Evolutionary conservation across 2,329 filamentous ascomycete genomes (phyloP), one percentile per base, ranked within the genome.

Genomic region (Boeremia lycopersici): DNA sequence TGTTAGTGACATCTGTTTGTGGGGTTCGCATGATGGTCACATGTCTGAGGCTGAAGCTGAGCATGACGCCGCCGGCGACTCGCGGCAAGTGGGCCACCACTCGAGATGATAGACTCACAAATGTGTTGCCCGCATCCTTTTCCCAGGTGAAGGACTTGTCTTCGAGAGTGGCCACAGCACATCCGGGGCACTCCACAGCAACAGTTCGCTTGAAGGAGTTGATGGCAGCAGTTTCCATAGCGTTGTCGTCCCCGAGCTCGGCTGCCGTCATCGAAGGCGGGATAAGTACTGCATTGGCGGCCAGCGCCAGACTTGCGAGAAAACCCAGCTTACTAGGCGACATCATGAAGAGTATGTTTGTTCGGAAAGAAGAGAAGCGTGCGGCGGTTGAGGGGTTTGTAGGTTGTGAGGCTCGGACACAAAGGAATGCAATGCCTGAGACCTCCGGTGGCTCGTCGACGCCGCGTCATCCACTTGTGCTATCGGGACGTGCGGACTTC

Each of bases 261-360:
- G 68, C 67, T 26, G 63, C 56, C 15, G 57, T 60, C 30, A 74
- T 61, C 28, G 60, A 65, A 15, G 72, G 70, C 13, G 73, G 73
- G 35, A 75, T 62, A 40, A 75, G 68, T 44, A 75, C 58, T 41
- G 72, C 72, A 56, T 63, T 70, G 65, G 69, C 68, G 64, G 61
- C 69, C 68, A 74, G 69, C 65, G 72, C 73, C 63, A 75, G 58
- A 57, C 62, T 64, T 57, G 71, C 70, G 56, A 64, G 59, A 31
- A 75, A 60, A 57, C 71, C 70, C 50, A 75, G 54, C 38, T 67
- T 67, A 58, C 58, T 68, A 50, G 58, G 59, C 58, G 67, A 60
- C 73, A 75, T 75, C 19, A 31, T 66, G 43, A 44, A 43, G 19
- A 48, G 46, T 53, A 48, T 53, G 50, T 50, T 64, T 60, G 41